Conservation (phyloP, 2,329 filamentous ascomycete species). For the Esteya vermicola region DNA sequence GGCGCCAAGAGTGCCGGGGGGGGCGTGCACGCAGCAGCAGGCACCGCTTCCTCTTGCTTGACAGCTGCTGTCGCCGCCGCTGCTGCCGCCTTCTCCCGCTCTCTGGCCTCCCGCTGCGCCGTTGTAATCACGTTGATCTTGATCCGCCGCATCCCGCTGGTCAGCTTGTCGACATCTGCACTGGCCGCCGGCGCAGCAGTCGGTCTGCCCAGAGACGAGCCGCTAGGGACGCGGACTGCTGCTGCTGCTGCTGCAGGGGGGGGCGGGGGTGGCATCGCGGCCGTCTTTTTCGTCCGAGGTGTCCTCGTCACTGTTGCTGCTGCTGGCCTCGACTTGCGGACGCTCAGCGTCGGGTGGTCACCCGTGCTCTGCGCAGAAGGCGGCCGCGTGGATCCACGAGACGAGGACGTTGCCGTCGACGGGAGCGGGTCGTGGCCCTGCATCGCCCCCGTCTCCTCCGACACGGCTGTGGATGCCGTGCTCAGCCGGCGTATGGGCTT, state of each 20-base stretch:
- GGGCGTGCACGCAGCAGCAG: neutral
- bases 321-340: conserved; percentile 44
- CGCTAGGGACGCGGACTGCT: no score
- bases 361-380: conserved; percentile 25
- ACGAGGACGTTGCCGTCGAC: neutral
- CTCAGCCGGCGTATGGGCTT: conserved; percentile 34
- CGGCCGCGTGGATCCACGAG: conserved; percentile 16
- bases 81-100: conserved; percentile 10
- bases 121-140: conserved; percentile 48
- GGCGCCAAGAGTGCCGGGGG: no score
- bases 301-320: neutral
- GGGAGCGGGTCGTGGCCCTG: no score
- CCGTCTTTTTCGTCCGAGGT: neutral
- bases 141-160: conserved; percentile 46
- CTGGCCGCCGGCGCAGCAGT: conserved; percentile 11
- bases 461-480: conserved; percentile 24
- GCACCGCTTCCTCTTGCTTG: neutral
- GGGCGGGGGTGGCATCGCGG: neutral
- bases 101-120: conserved; percentile 40
- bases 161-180: conserved; percentile 38
- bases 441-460: conserved; percentile 12
- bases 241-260: conserved; percentile 11
- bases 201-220: conserved; percentile 9
- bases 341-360: conserved; percentile 13
- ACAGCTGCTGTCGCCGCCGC: neutral